Evolutionary conservation across 345 rosid species (phyloP).

Genomic region (Eucalyptus camaldulensis): DNA sequence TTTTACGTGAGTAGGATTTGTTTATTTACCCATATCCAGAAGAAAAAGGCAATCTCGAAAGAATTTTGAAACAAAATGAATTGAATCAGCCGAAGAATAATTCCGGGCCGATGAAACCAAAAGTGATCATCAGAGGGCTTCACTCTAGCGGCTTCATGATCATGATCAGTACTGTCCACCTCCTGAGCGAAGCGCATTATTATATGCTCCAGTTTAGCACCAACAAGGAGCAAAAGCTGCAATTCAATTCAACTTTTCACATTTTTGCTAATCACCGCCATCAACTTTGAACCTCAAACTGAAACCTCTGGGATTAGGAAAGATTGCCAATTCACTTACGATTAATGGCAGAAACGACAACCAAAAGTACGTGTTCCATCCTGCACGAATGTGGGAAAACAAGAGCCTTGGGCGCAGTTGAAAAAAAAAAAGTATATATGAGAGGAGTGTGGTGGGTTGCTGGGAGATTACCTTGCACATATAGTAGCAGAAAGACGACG

Average conservation of each 20-base stretch:
- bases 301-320: not conserved
- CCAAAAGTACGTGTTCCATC: conserved; percentile 91
- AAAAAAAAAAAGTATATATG: not conserved
- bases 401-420: not conserved
- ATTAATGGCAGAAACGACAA: conserved; percentile 67
- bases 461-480: conserved; percentile 42
- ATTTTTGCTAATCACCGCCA: not conserved
- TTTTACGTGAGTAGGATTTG: not conserved
- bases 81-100: not conserved
- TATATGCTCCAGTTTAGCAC: conserved; percentile 67
- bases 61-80: not conserved
- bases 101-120: conserved; percentile 24
- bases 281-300: not conserved
- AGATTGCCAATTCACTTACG: conserved; percentile 31
- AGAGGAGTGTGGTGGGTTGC: not conserved
- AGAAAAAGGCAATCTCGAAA: not conserved
- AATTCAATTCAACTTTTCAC: not conserved
- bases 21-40: not conserved
- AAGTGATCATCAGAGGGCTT: conserved; percentile 68
- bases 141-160: conserved; percentile 27
- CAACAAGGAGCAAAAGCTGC: conserved; percentile 75
- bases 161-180: not conserved
- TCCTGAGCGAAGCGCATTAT: conserved; percentile 50
- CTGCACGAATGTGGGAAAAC: conserved; percentile 12
- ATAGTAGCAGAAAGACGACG: conserved; percentile 59